These are phyloP conservation scores for Tuber microsphaerosporum DNA, from an alignment of 495 filamentous ascomycete species.

Conservation along the genomic window DNA sequence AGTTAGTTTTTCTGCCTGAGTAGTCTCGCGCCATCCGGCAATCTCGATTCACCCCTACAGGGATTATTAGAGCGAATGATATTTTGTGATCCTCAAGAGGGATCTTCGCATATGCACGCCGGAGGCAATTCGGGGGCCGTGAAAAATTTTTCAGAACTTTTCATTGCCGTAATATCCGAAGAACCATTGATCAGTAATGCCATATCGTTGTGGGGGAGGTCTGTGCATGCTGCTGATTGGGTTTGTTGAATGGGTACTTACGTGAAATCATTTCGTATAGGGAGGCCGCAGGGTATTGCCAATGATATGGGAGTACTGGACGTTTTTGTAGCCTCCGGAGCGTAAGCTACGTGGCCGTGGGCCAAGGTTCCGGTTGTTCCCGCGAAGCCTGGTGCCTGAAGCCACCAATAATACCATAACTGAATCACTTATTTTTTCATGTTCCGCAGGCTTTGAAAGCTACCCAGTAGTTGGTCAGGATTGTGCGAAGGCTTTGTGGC, in stretches of 20 bases:
- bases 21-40: not conserved
- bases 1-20: not conserved
- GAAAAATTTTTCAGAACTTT: not conserved
- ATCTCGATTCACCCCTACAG: not conserved
- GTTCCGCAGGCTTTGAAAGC: not conserved
- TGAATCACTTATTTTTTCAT: not conserved
- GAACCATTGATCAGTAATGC: not conserved
- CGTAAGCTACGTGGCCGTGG: not conserved
- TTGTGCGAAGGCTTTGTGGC: not conserved
- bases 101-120: not conserved
- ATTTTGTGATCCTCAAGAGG: not conserved
- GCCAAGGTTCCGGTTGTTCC: not conserved
- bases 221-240: not conserved
- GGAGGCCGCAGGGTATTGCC: too few relatives aligned
- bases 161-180: not conserved
- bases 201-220: not conserved
- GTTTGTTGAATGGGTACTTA: not conserved
- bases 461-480: not conserved
- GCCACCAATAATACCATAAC: not conserved
- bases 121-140: not conserved
- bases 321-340: not conserved
- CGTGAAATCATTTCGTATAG: not conserved
- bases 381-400: not conserved
- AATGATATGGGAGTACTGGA: not conserved
- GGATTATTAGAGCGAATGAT: not conserved